These are phyloP conservation scores for Akanthomyces dipterigenus DNA, from an alignment of 2,329 filamentous ascomycete species.

Conservation along the genomic window DNA sequence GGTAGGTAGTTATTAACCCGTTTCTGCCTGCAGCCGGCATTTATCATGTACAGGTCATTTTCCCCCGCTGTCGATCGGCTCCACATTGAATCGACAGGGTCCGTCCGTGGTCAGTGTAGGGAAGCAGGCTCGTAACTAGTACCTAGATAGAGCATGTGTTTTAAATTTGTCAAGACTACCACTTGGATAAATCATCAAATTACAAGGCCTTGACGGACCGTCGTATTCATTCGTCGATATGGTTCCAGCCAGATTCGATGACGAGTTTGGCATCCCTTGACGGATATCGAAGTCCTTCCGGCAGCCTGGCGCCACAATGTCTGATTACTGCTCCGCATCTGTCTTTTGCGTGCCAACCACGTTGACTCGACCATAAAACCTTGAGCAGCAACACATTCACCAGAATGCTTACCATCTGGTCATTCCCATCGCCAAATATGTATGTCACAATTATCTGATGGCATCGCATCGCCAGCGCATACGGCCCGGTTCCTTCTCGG, in stretches of 20 bases:
- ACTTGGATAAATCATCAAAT: no score
- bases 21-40: no score
- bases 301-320: not conserved
- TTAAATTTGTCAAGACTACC: no score
- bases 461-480: not conserved
- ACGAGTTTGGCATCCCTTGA: no score
- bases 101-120: not conserved
- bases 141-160: no score
- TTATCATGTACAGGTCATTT: not conserved
- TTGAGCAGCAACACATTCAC: not conserved
- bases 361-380: not conserved
- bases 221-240: no score
- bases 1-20: no score
- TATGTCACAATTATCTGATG: not conserved
- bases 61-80: constrained; percentile 9
- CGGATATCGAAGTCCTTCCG: not conserved
- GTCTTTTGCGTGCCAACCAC: not conserved
- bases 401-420: not conserved
- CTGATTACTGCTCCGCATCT: not conserved
- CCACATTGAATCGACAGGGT: constrained; percentile 3
- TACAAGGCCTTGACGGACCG: no score
- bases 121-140: no score
- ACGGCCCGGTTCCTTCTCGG: not conserved
- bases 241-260: no score
- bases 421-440: not conserved